Evolutionary conservation across 345 rosid genomes (phyloP), one percentile per base, ranked within the genome.

Genomic region (Eucalyptus melliodora): DNA sequence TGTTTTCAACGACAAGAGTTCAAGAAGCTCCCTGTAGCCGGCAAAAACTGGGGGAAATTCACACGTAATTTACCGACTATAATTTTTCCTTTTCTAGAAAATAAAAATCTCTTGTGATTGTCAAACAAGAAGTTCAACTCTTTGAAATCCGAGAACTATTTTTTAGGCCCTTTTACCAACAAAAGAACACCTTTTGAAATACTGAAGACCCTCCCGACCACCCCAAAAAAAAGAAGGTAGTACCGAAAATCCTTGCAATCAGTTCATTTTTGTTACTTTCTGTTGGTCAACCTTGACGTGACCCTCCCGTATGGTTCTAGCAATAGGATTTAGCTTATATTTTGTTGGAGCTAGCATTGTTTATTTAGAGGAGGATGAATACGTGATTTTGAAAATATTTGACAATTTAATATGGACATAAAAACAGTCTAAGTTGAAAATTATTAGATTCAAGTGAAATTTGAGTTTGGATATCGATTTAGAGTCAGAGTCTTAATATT

Each of bases 161-260:
- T 60, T 13, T 6, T 60, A 60, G 16, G 16, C 31, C 67, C 31
- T 60, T 60, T 60, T 60, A 60, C 31, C 31, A 27, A 60, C 31
- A 27, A 60, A 60, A 60, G 16, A 60, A 6, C 16, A 60, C 67
- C 16, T 60, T 60, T 60, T 13, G 67, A 60, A 27, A 27, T 60
- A 12, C 67, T 60, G 31, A 60, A 12, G 15, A 60, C 15, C 31
- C 67, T 6, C 59, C 24, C 24, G 56, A 19, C 0, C 9, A 17
- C 56, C 56, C 2, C n/a, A 51, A 17, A 19, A 17, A 16, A 17
- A 0, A 19, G 0, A 19, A 8, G 59, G 59, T 53, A 3, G 24
- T 19, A 53, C 24, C 10, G 67, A 60, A 60, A 60, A 0, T 60
- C 31, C 67, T 3, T 0, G 67, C 67, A 6, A 60, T 60, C 67